Evolutionary conservation across 495 filamentous ascomycete genomes (phyloP), one percentile per base, ranked within the genome.

Genomic region (Penicillium taxi): DNA sequence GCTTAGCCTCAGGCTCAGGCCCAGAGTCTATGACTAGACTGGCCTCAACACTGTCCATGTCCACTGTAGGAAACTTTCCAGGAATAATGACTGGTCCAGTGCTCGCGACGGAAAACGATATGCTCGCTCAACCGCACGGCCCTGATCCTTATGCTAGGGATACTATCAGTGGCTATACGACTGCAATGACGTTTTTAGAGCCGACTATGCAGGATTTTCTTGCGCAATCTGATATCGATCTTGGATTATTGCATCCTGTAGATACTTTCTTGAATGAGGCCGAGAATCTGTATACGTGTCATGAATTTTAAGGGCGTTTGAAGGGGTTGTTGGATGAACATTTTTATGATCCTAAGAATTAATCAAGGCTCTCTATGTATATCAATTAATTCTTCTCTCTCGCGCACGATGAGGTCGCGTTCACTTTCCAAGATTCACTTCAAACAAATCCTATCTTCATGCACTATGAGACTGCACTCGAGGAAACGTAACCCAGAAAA

Each of bases 121-220:
- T 47, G 6, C 20, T 42, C 12, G 2, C 26, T 26, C 31, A 29
- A 6, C n/a, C 21, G 17, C 12, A 4, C 16, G 37, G 23, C 1
- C 12, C 18, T 3, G 44, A 47, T 26, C n/a, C 35, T 6, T 48
- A 53, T 44, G 19, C 29, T 2, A 21, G 43, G 14, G 48, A 52
- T 22, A 40, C 38, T 0, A 30, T 45, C 1, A 42, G 37, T 12
- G 63, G 63, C 26, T 64, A 64, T 36, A 66, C 62, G 20, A 66
- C 64, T 0, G 61, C 60, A 22, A 67, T 67, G 64, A 53, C 64
- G 14, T 67, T 67, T 26, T 35, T 67, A 35, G 62, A 67, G 35
- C 64, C 64, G 23, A 67, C 62, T 5, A 67, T 67, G 64, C 61
- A 67, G 42, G 58, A 66, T 26, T 67, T 67, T 17, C 44, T 67